Conservation (phyloP, 2,329 filamentous ascomycete species). For the Nectriaceae sp. region DNA sequence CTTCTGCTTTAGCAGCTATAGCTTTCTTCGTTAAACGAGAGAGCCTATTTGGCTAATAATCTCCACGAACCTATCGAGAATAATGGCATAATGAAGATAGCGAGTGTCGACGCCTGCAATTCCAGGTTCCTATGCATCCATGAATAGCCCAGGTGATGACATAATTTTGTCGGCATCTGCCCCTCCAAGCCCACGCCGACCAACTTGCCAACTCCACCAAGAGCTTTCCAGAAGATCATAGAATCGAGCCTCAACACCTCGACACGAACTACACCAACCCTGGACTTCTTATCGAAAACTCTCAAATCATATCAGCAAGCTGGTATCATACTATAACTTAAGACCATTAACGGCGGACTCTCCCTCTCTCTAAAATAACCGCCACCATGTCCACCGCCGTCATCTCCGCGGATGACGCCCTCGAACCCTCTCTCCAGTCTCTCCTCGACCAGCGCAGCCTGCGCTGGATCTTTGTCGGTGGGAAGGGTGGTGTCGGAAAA, state of each 20-base stretch:
- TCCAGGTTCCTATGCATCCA: too few relatives aligned
- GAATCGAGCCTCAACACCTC: neutral
- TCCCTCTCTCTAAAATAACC: neutral
- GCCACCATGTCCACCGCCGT: conserved; percentile 42
- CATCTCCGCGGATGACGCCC: conserved; percentile 62
- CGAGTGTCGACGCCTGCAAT: too few relatives aligned
- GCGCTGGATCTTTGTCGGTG: conserved; percentile 98
- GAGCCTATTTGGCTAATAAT: too few relatives aligned
- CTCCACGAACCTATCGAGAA: too few relatives aligned
- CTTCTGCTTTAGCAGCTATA: too few relatives aligned
- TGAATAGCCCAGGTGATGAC: too few relatives aligned
- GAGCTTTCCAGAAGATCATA: conserved; percentile 1
- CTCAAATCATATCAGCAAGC: neutral
- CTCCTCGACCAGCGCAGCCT: conserved; percentile 94
- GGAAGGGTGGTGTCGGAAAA: conserved; percentile 98
- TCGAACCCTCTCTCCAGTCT: conserved; percentile 91
- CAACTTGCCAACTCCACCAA: neutral
- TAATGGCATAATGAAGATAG: too few relatives aligned
- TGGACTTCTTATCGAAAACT: neutral
- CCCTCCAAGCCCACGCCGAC: conserved; percentile 2
- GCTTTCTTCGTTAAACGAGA: too few relatives aligned
- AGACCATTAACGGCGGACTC: neutral
- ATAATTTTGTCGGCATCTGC: conserved; percentile 1
- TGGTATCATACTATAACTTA: neutral
- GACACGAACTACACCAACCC: neutral